Evolutionary conservation across 495 filamentous ascomycete genomes (phyloP), one percentile per base, ranked within the genome.

Genomic region (Physcia stellaris): DNA sequence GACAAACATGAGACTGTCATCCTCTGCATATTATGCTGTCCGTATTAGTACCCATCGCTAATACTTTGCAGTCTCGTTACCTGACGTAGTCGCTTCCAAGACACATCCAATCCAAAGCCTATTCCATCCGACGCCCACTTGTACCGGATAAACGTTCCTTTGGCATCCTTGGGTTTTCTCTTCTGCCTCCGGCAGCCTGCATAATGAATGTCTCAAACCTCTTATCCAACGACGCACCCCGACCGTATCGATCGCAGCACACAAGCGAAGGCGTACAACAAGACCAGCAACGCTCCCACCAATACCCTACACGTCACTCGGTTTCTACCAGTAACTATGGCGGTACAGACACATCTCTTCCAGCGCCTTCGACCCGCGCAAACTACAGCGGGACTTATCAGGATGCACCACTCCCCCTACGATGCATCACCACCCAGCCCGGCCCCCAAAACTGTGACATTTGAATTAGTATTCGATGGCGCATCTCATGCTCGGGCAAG

Each of bases 381-480:
- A 19, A 21, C 19, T 44, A 44, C 27, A 36, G 27, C 17, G 41
- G 40, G 24, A 35, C 21, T 26, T 6, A 28, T 9, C 29, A 34
- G 26, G 52, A 53, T 44, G 48, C 34, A 43, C 50, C 50, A 41
- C 46, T n/a, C 42, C 24, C 55, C 48, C 54, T 61, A 57, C 53
- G 59, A 44, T 45, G 60, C 62, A 58, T 70, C 66, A 27, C 63
- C 66, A 31, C 64, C 63, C 41, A 66, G 56, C 40, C 66, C 71
- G 26, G 61, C 67, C 7, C 77, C 80, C 47, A 93, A 92, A 60
- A 77, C 76, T 49, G 77, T 94, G 57, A 64, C 79, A 52, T 98
- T 98, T 57, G 75, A 87, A 59, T 71, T 95, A 19, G 68, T 90
- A 21, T 77, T 85, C 52, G 70, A 77, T 42, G 71, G 82, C 37